Conservation (phyloP, 2,329 filamentous ascomycete genomes). For the Ophiostoma australiae region DNA sequence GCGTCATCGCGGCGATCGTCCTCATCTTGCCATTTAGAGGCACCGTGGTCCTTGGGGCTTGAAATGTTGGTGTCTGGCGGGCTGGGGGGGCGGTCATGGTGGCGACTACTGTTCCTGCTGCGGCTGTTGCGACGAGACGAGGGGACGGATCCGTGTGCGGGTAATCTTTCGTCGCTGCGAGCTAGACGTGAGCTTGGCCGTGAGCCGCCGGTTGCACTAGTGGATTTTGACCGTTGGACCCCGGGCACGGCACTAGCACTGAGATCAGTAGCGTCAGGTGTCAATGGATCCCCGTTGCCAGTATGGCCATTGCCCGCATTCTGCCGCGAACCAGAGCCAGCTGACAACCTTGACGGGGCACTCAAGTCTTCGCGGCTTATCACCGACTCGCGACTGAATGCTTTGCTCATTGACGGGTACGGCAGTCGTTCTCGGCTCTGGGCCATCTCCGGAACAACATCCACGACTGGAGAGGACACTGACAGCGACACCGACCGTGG, state of each 20-base stretch:
- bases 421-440: conserved; percentile 51
- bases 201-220: conserved; percentile 21
- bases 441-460: conserved; percentile 47
- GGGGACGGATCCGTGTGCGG: conserved; percentile 34
- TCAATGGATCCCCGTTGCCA: conserved; percentile 50
- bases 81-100: conserved; percentile 53
- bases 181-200: conserved; percentile 18
- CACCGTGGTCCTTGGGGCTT: conserved; percentile 38
- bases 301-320: conserved; percentile 27
- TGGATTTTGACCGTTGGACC: conserved; percentile 45
- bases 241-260: conserved; percentile 42
- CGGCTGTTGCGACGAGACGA: conserved; percentile 39
- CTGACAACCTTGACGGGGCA: conserved; percentile 28
- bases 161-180: background rate
- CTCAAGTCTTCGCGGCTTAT: conserved; percentile 54
- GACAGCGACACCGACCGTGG: conserved; percentile 17
- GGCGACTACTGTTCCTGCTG: conserved; percentile 31
- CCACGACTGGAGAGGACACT: conserved; percentile 27
- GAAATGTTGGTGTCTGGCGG: conserved; percentile 60
- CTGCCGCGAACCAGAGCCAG: conserved; percentile 20
- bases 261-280: conserved; percentile 68
- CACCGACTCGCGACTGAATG: conserved; percentile 82
- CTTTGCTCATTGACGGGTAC: conserved; percentile 83
- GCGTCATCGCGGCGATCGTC: conserved; percentile 12
- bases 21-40: background rate